Percentiles rank a stretch among this genome's conserved stretches.
phyloP scores from a whole-genome alignment of 2,329 filamentous ascomycete species.

The Fusarium haematococcum region DNA sequence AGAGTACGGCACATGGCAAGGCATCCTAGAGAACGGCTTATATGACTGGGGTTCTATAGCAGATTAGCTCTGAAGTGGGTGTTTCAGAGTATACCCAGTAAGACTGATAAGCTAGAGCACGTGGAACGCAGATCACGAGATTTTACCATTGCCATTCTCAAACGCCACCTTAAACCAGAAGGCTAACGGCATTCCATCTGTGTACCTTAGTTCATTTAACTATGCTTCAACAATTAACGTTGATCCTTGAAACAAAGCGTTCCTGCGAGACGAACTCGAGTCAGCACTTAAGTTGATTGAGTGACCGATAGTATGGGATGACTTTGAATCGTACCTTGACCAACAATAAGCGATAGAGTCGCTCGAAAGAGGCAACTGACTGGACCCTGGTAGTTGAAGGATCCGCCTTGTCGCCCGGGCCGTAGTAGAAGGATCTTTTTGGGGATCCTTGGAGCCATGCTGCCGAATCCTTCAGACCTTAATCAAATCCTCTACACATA shows the following conservation, averaged over 20 bases:
- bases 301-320: background rate
- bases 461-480: background rate
- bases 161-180: background rate
- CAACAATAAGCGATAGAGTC: fast-evolving
- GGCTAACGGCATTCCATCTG: background rate
- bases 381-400: background rate
- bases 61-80: background rate
- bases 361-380: background rate
- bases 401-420: background rate
- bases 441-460: background rate
- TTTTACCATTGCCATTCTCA: background rate
- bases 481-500: background rate
- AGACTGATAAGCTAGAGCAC: background rate
- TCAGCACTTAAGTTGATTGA: background rate
- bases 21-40: background rate
- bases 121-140: background rate
- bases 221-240: background rate
- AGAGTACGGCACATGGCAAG: background rate
- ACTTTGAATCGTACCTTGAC: background rate
- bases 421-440: background rate
- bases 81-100: background rate
- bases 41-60: background rate
- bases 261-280: background rate
- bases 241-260: background rate
- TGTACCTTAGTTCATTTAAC: background rate